Conservation (phyloP, 2,329 filamentous ascomycete species). For the Geosmithia putterillii region DNA sequence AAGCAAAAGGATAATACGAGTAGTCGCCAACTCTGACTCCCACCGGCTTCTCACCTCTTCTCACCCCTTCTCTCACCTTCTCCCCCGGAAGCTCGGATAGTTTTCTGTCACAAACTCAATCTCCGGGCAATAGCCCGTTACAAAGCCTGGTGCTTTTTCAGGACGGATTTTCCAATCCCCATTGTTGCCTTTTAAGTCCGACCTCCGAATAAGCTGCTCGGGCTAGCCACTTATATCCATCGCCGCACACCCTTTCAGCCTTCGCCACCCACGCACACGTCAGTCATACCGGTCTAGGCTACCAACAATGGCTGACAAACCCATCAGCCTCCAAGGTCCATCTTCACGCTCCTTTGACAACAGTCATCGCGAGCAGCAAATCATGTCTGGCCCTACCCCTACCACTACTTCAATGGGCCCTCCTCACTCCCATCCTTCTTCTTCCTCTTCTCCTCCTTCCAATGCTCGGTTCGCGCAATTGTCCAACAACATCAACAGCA, state of each 20-base stretch:
- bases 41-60: not conserved
- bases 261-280: conserved; percentile 7
- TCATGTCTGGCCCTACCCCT: conserved; percentile 3
- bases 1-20: not conserved
- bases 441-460: conserved; percentile 7
- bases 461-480: conserved; percentile 5
- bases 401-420: conserved; percentile 7
- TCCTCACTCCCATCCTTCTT: conserved; percentile 4
- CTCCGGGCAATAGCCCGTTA: no score
- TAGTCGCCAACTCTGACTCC: not conserved
- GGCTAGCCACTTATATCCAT: not conserved
- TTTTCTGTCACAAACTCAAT: not conserved
- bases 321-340: conserved; percentile 10
- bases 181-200: conserved; percentile 2
- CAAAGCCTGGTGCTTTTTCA: not conserved
- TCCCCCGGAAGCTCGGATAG: not conserved
- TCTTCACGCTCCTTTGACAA: conserved; percentile 19
- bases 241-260: not conserved
- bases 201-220: conserved; percentile 1
- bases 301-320: conserved; percentile 23
- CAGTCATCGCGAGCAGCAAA: conserved; percentile 5
- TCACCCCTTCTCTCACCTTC: not conserved
- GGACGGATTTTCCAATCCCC: not conserved
- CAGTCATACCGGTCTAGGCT: conserved; percentile 8
- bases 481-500: conserved; percentile 1